Base-by-base conservation (phyloP, 106 monocot species). In the Vanilla planifolia region DNA sequence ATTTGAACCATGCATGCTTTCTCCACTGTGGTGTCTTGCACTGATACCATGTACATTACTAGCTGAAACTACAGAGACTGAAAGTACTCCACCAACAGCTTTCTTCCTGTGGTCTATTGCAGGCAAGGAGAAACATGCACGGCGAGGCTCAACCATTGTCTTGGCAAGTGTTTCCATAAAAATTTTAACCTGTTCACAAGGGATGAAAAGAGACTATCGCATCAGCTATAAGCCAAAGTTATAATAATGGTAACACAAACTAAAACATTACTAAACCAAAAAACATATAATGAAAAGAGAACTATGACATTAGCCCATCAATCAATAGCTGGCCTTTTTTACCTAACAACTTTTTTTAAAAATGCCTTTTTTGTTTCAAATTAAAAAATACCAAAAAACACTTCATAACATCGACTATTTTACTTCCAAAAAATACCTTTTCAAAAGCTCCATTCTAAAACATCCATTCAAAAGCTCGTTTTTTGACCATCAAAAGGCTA, bases 61-160 rank as follows among this genome's bases (percentile, higher is more conserved):
- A 44, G 86, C 96, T 56, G 96, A 91, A 59, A 77, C 50, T n/a
- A 84, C 81, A 16, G 84, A 80, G 26, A 92, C 81, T 61, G 79
- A 82, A 42, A 98, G 66, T 42, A 85, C 51, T 59, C 92, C 80
- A 46, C 79, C 84, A 51, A 79, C 65, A 61, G 82, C 81, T 60
- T 61, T 77, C 68, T 88, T 92, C 64, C 70, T 70, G 20, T 79
- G 45, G 69, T 98, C 79, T 15, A 82, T 66, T 36, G 80, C 36
- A 23, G 91, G 98, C 67, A 98, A 80, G 22, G 92, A 75, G 66
- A 73, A 82, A 60, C 98, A 98, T 46, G 58, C 68, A 42, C 98
- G 84, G 22, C 85, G 87, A 55, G 98, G 98, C 67, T 92, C 98
- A 43, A 98, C 98, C 91, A 98, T 82, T 36, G 34, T 66, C 60